Percentiles rank a stretch among this genome's conserved stretches.
Conservation (phyloP, 768 basidiomycete species). For the Termitomyces sp. region DNA sequence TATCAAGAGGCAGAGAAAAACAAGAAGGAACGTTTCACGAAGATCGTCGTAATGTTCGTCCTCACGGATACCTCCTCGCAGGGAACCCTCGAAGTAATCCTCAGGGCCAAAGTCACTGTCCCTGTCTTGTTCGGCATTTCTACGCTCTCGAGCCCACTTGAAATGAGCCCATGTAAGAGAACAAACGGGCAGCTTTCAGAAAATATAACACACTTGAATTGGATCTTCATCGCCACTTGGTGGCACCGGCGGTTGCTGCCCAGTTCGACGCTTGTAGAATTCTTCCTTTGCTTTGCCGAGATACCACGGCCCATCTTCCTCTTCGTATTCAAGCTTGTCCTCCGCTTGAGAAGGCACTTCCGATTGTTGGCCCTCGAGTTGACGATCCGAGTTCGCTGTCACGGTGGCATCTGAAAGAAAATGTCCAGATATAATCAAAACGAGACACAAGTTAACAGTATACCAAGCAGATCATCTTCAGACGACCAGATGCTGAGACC, state of each 20-base stretch:
- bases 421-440: background rate
- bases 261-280: constrained; percentile 53
- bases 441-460: constrained; percentile 2
- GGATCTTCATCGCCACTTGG: constrained; percentile 64
- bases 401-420: constrained; percentile 9
- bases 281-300: constrained; percentile 80
- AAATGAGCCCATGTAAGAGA: background rate
- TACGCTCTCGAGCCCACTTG: constrained; percentile 76
- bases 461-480: constrained; percentile 47
- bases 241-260: constrained; percentile 28
- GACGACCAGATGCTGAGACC: constrained; percentile 65
- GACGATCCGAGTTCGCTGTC: constrained; percentile 26
- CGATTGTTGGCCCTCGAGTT: constrained; percentile 34
- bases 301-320: constrained; percentile 76
- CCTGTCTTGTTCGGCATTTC: constrained; percentile 67
- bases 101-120: constrained; percentile 78
- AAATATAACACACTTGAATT: constrained; percentile 49
- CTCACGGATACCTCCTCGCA: constrained; percentile 56
- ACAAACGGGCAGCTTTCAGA: background rate
- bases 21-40: constrained; percentile 74
- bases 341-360: constrained; percentile 25
- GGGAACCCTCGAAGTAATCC: constrained; percentile 72
- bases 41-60: constrained; percentile 71
- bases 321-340: constrained; percentile 35
- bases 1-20: constrained; percentile 68